Base-by-base conservation (phyloP, 2,329 filamentous ascomycete species). In the Microcera coccophila region DNA sequence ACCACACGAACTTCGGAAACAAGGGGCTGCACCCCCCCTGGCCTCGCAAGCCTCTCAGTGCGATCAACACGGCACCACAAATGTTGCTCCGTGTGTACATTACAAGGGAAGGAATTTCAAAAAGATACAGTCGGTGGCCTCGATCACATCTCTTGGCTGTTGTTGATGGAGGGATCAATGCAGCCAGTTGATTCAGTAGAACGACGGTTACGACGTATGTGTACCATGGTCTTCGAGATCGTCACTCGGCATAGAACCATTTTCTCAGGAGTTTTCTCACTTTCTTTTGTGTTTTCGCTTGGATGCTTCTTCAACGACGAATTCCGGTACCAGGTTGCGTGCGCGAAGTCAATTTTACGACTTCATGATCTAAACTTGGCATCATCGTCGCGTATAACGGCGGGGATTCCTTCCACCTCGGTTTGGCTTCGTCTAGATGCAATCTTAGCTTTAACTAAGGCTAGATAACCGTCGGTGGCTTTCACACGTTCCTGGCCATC, bases 41-140 rank as follows among this genome's bases (percentile, higher is more conserved):
- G 11, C 36, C 20, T 28, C 34, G 12, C 12, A 7, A 36, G 44
- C 45, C 46, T 41, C 44, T 50, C 39, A 45, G 50, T 52, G 36
- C 44, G 45, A 59, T 48, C 50, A 48, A 49, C 62, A 63, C 59
- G 51, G 54, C 55, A 57, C 47, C 52, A 42, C n/a, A 29, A 26
- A 37, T 39, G 45, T 43, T 57, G 54, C 55, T 58, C 48, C 57
- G 61, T 59, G 60, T 66, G 65, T 67, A 67, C 52, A 65, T 50
- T 64, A 63, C 41, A 49, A 48, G 48, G 49, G 48, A 60, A 57
- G 50, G 53, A 53, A 50, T 45, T 53, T 47, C 48, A 38, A 53
- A 51, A 49, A 49, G 24, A 41, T 50, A 55, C 53, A 55, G 51
- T 45, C 53, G 31, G 39, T 37, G 36, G 45, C 46, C 48, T 41